Conservation (phyloP, 768 basidiomycete species). For the Russula sp. region DNA sequence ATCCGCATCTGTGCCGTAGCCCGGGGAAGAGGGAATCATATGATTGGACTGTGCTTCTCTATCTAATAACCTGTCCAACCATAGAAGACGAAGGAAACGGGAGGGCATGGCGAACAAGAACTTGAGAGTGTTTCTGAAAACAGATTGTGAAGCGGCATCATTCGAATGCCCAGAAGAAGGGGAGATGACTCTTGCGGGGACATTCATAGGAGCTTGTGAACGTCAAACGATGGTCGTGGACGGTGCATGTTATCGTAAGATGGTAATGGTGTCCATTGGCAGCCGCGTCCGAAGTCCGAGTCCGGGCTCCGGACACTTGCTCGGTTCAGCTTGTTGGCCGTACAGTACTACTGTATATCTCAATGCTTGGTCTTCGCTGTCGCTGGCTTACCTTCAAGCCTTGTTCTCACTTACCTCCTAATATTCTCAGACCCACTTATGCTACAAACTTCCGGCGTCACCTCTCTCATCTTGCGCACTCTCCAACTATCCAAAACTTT, state of each 20-base stretch:
- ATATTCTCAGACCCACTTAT: neutral
- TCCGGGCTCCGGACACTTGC: neutral
- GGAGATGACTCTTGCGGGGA: neutral
- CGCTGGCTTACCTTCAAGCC: neutral
- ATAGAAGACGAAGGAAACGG: constrained; percentile 8
- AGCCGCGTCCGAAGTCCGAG: neutral
- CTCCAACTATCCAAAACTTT: constrained; percentile 16
- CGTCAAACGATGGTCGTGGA: neutral
- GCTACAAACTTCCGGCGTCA: neutral
- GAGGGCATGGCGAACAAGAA: constrained; percentile 3
- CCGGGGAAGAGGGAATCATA: neutral
- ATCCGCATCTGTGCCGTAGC: constrained; percentile 9
- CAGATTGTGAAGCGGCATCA: neutral
- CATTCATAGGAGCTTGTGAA: constrained; percentile 1
- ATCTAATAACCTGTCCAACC: constrained; percentile 9
- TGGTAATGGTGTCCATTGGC: neutral
- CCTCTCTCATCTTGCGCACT: neutral
- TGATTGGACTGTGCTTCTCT: constrained; percentile 6
- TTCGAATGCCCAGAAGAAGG: neutral
- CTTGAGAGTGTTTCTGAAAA: constrained; percentile 3
- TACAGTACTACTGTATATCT: too few relatives aligned
- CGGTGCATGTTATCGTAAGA: constrained; percentile 2
- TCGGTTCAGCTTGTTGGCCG: neutral
- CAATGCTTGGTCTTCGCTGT: neutral
- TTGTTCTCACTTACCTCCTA: neutral